A percentile compares a stretch with the other conserved stretches of the same genome.
These are phyloP conservation scores for Yarrowia keelungensis DNA, from an alignment of 805 yeast species.

Conservation along the genomic window DNA sequence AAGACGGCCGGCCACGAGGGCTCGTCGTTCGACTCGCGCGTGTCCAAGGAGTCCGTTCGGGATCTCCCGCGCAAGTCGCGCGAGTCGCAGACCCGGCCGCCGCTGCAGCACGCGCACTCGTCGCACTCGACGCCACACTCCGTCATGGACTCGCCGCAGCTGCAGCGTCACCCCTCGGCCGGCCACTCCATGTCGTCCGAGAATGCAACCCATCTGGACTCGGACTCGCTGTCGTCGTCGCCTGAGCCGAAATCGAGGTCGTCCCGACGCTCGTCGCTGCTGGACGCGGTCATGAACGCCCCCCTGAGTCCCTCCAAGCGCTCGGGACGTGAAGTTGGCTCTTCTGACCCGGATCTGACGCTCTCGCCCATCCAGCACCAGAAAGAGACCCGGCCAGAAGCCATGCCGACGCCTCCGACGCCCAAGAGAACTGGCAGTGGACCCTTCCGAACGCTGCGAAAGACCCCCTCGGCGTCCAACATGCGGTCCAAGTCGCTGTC, in stretches of 20 bases:
- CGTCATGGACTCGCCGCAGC: conserved; percentile 29
- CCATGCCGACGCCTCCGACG: conserved; percentile 30
- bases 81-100: conserved; percentile 24
- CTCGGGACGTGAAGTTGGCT: conserved; percentile 3
- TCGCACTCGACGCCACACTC: conserved; percentile 22
- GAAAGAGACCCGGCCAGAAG: conserved; percentile 2
- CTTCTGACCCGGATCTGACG: conserved; percentile 27
- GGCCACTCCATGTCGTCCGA: conserved; percentile 28
- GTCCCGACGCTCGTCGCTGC: conserved; percentile 18
- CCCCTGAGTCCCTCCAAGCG: conserved; percentile 32
- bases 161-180: conserved; percentile 17
- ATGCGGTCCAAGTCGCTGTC: conserved; percentile 12
- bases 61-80: conserved; percentile 18
- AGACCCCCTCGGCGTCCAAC: conserved; percentile 35
- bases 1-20: background rate
- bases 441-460: conserved; percentile 21
- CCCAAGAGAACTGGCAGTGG: conserved; percentile 31
- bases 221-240: conserved; percentile 14
- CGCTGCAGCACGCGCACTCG: conserved; percentile 21
- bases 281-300: conserved; percentile 37
- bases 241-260: conserved; percentile 34
- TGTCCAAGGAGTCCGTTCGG: conserved; percentile 12
- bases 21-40: background rate
- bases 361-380: conserved; percentile 26
- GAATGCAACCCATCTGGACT: conserved; percentile 20